Percentiles rank a stretch among this genome's conserved stretches.
These are phyloP conservation scores for Wallacemonas sp. DNA, from an alignment of 208 protist genomes.

Conservation along the genomic window DNA sequence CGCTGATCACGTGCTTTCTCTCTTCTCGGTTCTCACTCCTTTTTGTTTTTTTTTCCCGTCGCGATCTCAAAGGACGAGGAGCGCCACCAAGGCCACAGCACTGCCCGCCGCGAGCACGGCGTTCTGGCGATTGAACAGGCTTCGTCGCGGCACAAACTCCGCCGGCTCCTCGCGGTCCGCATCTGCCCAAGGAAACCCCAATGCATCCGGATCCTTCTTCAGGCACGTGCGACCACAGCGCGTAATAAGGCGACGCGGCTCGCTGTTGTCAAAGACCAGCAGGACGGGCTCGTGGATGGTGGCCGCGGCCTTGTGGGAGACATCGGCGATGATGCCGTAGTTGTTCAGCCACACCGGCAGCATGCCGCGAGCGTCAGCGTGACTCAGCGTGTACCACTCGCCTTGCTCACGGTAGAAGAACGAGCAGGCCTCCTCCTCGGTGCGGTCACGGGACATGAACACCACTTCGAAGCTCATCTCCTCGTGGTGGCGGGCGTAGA, in stretches of 20 bases:
- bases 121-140: neutral
- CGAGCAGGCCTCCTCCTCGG: constrained; percentile 11
- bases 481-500: constrained; percentile 24
- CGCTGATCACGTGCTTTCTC: too few relatives aligned
- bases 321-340: constrained; percentile 1
- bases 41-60: neutral
- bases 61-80: constrained; percentile 1
- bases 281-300: neutral
- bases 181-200: constrained; percentile 5
- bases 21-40: too few relatives aligned
- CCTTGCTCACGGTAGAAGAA: neutral
- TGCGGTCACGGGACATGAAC: constrained; percentile 43
- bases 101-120: neutral
- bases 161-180: neutral
- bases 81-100: neutral
- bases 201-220: neutral
- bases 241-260: neutral
- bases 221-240: neutral
- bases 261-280: constrained; percentile 15
- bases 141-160: neutral
- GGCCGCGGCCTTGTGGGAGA: neutral
- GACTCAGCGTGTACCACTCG: constrained; percentile 3
- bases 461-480: constrained; percentile 41
- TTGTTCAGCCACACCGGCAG: constrained; percentile 4
- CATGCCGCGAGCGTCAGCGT: constrained; percentile 2